Evolutionary conservation across 2,329 filamentous ascomycete genomes (phyloP).

Genomic region (Colletotrichum eremochloae): DNA sequence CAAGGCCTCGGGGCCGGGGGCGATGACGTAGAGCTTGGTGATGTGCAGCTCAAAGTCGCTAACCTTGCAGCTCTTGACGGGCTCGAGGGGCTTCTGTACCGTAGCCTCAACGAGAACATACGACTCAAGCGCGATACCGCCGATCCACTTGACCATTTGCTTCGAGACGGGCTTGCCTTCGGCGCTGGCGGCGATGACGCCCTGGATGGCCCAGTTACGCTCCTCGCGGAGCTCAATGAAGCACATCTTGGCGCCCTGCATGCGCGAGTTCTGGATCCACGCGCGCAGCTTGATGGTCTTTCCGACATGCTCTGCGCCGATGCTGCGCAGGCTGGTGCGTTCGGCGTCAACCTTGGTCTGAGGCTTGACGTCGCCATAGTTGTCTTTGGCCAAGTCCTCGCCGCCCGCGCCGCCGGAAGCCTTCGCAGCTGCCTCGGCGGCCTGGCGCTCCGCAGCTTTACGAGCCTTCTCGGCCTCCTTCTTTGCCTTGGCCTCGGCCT

Average conservation of each 20-base stretch:
- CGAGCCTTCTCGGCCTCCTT: slow-evolving; percentile 88
- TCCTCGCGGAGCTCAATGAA: slow-evolving; percentile 85
- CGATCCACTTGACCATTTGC: slow-evolving; percentile 93
- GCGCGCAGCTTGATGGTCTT: slow-evolving; percentile 82
- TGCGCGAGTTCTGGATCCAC: slow-evolving; percentile 88
- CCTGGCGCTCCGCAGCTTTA: slow-evolving; percentile 2
- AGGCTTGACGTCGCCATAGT: slow-evolving; percentile 68
- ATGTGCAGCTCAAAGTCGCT: slow-evolving; percentile 88
- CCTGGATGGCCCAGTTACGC: slow-evolving; percentile 83
- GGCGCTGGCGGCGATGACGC: slow-evolving; percentile 78
- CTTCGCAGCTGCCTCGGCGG: slow-evolving; percentile 31
- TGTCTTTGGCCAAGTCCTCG: slow-evolving; percentile 28
- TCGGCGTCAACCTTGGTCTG: slow-evolving; percentile 66
- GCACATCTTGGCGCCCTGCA: slow-evolving; percentile 90
- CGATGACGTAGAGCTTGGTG: slow-evolving; percentile 84
- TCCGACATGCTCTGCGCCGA: slow-evolving; percentile 75
- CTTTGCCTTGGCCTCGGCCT: slow-evolving; percentile 87
- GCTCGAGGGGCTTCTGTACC: slow-evolving; percentile 85
- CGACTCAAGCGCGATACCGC: slow-evolving; percentile 81
- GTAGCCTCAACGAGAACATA: slow-evolving; percentile 85
- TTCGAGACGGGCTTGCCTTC: slow-evolving; percentile 67
- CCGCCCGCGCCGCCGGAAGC: slow-evolving; percentile 17
- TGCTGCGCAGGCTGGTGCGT: slow-evolving; percentile 70
- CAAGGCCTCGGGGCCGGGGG: slow-evolving; percentile 69
- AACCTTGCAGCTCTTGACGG: slow-evolving; percentile 88